Evolutionary conservation across 495 filamentous ascomycete species (phyloP), one percentile per base, ranked within the genome.

Genomic region (Penicillium verhagenii): DNA sequence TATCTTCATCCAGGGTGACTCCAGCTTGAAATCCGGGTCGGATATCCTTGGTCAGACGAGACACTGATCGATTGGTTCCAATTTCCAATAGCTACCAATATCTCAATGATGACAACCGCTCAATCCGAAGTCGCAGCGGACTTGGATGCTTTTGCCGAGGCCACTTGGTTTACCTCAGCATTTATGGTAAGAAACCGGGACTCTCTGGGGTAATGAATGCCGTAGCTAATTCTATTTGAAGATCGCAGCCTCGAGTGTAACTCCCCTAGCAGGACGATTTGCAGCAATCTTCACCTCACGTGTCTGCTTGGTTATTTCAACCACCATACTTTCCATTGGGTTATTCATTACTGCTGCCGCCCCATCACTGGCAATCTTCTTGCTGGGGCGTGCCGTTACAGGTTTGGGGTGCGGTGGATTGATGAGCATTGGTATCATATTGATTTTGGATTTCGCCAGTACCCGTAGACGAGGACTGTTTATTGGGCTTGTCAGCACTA

Each of bases 121-220:
- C 88, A 91, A 68, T 86, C 83, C 2, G 71, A 73, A 35, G 90
- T 93, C 58, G 87, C 88, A 1, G 76, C 75, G 18, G 88, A 91
- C 53, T 72, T 91, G 1, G 77, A 90, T 74, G 82, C 87, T 8
- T 91, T 87, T 63, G 82, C 82, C 23, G 69, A 83, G 40, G 83
- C 82, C 18, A 85, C 81, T 57, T 93, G 88, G 88, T 87, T 93
- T 57, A 90, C 87, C 6, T 85, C 85, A 23, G 72, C 86, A 1
- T 92, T 87, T 65, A 66, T 86, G 55, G 75, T 79, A 73, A n/a
- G 24, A 29, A 29, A 38, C 19, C 3, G 14, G n/a, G 6, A 42
- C 4, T 20, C 11, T 10, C 13, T 3, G 14, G 31, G 14, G 11
- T n/a, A 1, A 35, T 5, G 10, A 35, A 16, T 35, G 14, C 33